Evolutionary conservation across 495 filamentous ascomycete species (phyloP).

Genomic region (Tetracladium marchalianum): DNA sequence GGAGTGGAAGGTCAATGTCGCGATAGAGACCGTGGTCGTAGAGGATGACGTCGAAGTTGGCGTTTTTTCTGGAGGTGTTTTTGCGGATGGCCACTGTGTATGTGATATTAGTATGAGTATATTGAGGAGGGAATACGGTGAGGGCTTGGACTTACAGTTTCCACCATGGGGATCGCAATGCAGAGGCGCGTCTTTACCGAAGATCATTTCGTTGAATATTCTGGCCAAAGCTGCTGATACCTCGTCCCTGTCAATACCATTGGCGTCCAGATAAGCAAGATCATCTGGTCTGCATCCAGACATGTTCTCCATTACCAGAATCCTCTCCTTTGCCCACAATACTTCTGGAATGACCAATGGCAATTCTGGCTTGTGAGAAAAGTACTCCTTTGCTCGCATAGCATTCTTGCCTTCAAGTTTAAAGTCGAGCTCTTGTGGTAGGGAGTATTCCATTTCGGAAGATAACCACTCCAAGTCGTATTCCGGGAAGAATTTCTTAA

Average conservation of each 20-base stretch:
- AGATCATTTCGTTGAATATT: conserved; percentile 99
- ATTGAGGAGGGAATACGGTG: too few species aligned
- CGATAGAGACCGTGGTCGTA: conserved; percentile 97
- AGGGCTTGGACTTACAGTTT: conserved; percentile 34
- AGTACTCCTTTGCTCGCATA: conserved; percentile 66
- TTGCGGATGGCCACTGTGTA: conserved; percentile 66
- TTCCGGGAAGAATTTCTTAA: conserved; percentile 91
- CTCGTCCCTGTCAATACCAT: conserved; percentile 88
- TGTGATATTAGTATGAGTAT: too few species aligned
- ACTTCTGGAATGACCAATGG: conserved; percentile 87
- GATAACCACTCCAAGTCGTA: conserved; percentile 97
- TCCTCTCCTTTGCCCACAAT: conserved; percentile 78
- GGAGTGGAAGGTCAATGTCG: conserved; percentile 69
- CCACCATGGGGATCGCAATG: conserved; percentile 98
- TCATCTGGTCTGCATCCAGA: conserved; percentile 84
- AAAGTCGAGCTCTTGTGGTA: conserved; percentile 91
- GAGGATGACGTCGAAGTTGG: conserved; percentile 94
- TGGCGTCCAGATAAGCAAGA: conserved; percentile 71
- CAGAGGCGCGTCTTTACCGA: conserved; percentile 76
- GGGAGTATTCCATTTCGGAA: conserved; percentile 79
- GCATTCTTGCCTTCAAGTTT: conserved; percentile 79
- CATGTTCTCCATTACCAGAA: conserved; percentile 93
- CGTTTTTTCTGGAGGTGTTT: conserved; percentile 42
- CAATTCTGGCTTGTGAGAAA: conserved; percentile 51
- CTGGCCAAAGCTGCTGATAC: conserved; percentile 84